Conservation (phyloP, 345 rosid genomes). For the Pistacia integerrima region DNA sequence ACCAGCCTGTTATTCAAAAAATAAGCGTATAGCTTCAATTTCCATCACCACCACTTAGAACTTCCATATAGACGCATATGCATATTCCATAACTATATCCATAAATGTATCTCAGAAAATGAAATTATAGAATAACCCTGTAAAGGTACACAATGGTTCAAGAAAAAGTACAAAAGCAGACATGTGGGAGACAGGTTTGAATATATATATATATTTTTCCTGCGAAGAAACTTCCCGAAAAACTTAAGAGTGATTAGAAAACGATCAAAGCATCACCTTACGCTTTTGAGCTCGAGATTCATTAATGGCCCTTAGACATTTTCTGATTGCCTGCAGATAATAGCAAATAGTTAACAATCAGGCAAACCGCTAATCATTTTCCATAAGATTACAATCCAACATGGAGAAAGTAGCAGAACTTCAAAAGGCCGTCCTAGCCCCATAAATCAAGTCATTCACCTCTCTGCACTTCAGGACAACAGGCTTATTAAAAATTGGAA, state of each 20-base stretch:
- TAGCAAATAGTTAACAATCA: constrained; percentile 20
- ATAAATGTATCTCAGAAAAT: not conserved
- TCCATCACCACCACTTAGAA: not conserved
- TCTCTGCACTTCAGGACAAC: constrained; percentile 80
- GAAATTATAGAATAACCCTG: not conserved
- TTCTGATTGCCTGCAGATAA: constrained; percentile 71
- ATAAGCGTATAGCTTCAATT: constrained; percentile 16
- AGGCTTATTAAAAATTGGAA: constrained; percentile 60
- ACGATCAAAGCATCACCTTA: constrained; percentile 56
- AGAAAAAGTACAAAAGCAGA: constrained; percentile 2
- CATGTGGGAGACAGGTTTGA: not conserved
- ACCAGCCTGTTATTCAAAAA: constrained; percentile 71
- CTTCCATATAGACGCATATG: not conserved
- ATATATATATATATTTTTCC: not conserved
- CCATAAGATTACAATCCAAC: not conserved
- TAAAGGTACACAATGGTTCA: not conserved
- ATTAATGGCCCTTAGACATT: constrained; percentile 87
- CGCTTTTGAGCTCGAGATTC: constrained; percentile 98
- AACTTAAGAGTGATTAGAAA: not conserved
- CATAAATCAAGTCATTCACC: constrained; percentile 46
- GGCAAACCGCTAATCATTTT: not conserved
- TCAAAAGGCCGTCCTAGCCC: constrained; percentile 9
- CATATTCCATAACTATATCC: not conserved
- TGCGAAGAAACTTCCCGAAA: not conserved
- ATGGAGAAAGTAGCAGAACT: not conserved